Evolutionary conservation across 495 filamentous ascomycete genomes (phyloP).

Genomic region (Aspergillus wentii): DNA sequence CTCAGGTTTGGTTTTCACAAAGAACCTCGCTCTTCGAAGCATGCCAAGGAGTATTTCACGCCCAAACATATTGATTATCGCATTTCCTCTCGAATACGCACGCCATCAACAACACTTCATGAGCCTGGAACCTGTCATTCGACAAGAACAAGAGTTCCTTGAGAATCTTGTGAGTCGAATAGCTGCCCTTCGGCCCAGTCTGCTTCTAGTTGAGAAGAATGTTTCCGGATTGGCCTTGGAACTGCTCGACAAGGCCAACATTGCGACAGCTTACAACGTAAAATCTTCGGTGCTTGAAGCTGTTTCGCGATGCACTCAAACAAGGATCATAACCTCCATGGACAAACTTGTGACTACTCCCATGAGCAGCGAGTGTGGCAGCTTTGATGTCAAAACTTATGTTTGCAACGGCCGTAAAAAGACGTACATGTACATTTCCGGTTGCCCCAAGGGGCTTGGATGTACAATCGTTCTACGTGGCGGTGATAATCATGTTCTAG

Average conservation of each 20-base stretch:
- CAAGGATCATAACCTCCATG: slow-evolving; percentile 88
- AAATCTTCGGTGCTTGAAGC: slow-evolving; percentile 94
- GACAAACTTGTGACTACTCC: slow-evolving; percentile 85
- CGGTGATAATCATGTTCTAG: slow-evolving; percentile 61
- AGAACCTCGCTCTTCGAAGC: slow-evolving; percentile 91
- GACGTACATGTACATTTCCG: slow-evolving; percentile 93
- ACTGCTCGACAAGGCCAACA: slow-evolving; percentile 78
- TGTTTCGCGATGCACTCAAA: slow-evolving; percentile 85
- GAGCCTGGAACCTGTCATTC: slow-evolving; percentile 95
- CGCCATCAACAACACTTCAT: slow-evolving; percentile 95
- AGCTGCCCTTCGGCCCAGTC: slow-evolving; percentile 70
- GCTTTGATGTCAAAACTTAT: slow-evolving; percentile 93
- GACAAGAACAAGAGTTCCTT: slow-evolving; percentile 93
- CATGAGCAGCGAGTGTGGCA: slow-evolving; percentile 72
- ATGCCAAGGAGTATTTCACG: slow-evolving; percentile 84
- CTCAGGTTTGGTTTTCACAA: slow-evolving; percentile 93
- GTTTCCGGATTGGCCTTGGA: slow-evolving; percentile 88
- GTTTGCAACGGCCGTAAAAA: slow-evolving; percentile 78
- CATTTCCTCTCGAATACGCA: slow-evolving; percentile 94
- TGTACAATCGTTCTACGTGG: slow-evolving; percentile 95
- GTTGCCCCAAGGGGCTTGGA: slow-evolving; percentile 86
- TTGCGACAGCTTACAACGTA: slow-evolving; percentile 92
- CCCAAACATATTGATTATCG: slow-evolving; percentile 87
- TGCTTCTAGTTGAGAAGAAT: slow-evolving; percentile 84
- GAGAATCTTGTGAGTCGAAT: slow-evolving; percentile 93